Conservation (phyloP, 306 rosid genomes). For the Lathyrus oleraceus region DNA sequence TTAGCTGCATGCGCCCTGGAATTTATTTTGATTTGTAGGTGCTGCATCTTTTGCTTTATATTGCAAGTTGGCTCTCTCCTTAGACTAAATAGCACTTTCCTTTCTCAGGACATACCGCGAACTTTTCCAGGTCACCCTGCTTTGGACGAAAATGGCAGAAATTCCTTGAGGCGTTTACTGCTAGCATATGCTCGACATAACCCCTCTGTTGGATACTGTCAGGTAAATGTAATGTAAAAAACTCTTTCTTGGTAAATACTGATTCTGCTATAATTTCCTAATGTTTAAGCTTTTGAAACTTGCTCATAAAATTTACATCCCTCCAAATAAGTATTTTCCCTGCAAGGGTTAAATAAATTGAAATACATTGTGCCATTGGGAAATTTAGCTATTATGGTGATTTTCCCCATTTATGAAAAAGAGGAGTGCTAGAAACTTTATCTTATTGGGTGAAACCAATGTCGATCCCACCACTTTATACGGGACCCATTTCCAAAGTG, state of each 20-base stretch:
- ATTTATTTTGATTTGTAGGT: slow-evolving; percentile 88
- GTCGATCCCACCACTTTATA: no score
- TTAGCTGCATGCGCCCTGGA: slow-evolving; percentile 91
- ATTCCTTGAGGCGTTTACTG: slow-evolving; percentile 87
- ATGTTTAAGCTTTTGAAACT: slow-evolving; percentile 25
- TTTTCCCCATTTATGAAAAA: slow-evolving; percentile 5
- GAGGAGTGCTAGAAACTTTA: no score
- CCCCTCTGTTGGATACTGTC: slow-evolving; percentile 94
- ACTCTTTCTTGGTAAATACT: slow-evolving; percentile 31
- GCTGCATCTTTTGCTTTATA: slow-evolving; percentile 71
- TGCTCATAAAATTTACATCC: slow-evolving; percentile 19
- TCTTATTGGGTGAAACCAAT: not conserved
- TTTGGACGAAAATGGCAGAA: slow-evolving; percentile 79
- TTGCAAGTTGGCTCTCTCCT: slow-evolving; percentile 54
- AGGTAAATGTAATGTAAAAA: slow-evolving; percentile 56
- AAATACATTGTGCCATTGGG: slow-evolving; percentile 27
- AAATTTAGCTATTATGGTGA: not conserved
- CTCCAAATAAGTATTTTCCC: slow-evolving; percentile 28
- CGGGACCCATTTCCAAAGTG: no score
- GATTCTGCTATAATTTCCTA: slow-evolving; percentile 21
- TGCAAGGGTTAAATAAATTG: slow-evolving; percentile 21
- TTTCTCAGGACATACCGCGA: slow-evolving; percentile 87
- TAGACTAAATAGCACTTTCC: slow-evolving; percentile 45
- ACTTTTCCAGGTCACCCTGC: slow-evolving; percentile 99
- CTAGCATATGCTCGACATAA: slow-evolving; percentile 91